Conservation (phyloP, 305 asterid genomes). For the Coffea humblotiana region DNA sequence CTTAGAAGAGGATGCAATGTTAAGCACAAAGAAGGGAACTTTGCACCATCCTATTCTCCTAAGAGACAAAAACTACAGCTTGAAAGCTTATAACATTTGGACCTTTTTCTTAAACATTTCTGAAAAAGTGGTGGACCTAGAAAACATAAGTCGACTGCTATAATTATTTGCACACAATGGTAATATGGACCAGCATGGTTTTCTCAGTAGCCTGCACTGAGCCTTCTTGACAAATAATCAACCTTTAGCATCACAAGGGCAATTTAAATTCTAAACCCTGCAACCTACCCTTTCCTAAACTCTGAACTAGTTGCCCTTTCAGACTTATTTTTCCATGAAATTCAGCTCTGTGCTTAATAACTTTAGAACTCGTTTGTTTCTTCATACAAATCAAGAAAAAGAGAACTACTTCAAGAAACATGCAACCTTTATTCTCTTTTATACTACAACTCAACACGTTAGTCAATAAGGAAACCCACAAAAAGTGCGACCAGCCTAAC, state of each 20-base stretch:
- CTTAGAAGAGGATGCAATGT: no score
- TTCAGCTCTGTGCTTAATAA: no score
- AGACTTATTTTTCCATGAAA: not conserved
- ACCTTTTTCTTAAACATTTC: not conserved
- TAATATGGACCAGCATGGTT: no score
- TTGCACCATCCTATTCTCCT: not conserved
- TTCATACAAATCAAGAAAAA: not conserved
- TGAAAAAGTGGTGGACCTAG: not conserved
- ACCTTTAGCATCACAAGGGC: not conserved
- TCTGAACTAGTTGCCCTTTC: not conserved
- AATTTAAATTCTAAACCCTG: not conserved
- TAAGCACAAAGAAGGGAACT: no score
- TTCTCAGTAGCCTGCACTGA: not conserved
- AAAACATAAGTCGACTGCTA: not conserved
- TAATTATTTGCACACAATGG: no score
- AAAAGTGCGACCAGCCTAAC: not conserved
- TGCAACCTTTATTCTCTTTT: not conserved
- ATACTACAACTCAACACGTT: not conserved
- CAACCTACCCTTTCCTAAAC: not conserved
- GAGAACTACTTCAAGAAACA: not conserved
- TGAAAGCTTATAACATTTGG: not conserved
- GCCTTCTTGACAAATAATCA: not conserved
- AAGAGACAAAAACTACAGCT: not conserved
- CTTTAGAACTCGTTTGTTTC: not conserved
- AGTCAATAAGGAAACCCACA: not conserved